Conservation (phyloP, 148 eudicot genomes). For the Spergularia bocconei region DNA sequence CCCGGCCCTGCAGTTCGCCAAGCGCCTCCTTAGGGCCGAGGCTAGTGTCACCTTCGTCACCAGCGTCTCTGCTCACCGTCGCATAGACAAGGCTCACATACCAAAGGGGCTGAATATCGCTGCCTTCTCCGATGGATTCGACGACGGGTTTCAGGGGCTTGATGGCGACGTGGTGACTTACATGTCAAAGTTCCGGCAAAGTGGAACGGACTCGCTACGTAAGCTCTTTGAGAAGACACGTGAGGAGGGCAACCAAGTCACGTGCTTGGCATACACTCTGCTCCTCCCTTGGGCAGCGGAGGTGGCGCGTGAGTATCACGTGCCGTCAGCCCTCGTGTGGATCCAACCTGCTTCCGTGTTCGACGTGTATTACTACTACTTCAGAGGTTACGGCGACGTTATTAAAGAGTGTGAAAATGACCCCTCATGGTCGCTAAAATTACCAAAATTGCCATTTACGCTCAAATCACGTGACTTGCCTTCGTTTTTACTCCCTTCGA, state of each 20-base stretch:
- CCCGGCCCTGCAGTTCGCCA: slow-evolving; percentile 54
- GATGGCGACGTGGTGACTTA: slow-evolving; percentile 15
- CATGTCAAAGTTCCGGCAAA: slow-evolving; percentile 22
- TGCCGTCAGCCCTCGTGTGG: slow-evolving; percentile 54
- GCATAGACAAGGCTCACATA: slow-evolving; percentile 15
- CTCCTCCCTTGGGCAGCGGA: slow-evolving; percentile 54
- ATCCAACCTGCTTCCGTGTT: slow-evolving; percentile 60
- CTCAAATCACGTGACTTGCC: slow-evolving; percentile 47
- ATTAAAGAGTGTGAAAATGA: slow-evolving; percentile 27
- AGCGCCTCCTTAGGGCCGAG: slow-evolving; percentile 34
- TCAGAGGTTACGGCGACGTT: slow-evolving; percentile 32
- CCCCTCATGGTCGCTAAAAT: slow-evolving; percentile 37
- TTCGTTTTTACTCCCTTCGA: slow-evolving; percentile 47
- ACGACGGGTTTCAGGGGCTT: slow-evolving; percentile 32
- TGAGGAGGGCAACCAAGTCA: slow-evolving; percentile 38
- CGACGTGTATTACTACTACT: slow-evolving; percentile 48
- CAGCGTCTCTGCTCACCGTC: slow-evolving; percentile 26
- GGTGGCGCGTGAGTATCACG: slow-evolving; percentile 45
- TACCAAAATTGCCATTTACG: slow-evolving; percentile 43
- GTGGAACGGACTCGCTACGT: slow-evolving; percentile 26
- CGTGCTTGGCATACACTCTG: slow-evolving; percentile 50
- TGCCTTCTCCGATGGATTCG: slow-evolving; percentile 47
- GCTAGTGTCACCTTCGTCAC: slow-evolving; percentile 46
- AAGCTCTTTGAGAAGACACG: slow-evolving; percentile 29
- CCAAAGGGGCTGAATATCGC: slow-evolving; percentile 36